Percentiles rank a stretch among this genome's conserved stretches.
Conservation (phyloP, 2,329 filamentous ascomycete genomes). For the Penicillium griseofulvum region DNA sequence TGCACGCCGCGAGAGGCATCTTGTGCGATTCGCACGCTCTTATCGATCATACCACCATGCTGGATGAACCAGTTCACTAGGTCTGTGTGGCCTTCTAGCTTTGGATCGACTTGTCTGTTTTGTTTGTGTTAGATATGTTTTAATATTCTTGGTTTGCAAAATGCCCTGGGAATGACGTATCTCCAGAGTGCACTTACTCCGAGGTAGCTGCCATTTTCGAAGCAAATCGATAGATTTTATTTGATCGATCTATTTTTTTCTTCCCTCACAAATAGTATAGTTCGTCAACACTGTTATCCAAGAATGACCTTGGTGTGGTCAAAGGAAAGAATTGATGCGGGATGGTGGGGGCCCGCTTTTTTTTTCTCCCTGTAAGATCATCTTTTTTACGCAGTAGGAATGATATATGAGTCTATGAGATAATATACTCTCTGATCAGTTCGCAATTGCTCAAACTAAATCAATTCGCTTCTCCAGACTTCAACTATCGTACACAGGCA, state of each 20-base stretch:
- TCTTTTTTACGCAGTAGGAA: background rate
- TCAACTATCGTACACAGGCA: constrained; percentile 26
- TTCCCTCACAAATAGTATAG: background rate
- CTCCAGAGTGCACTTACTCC: constrained; percentile 1
- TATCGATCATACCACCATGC: constrained; percentile 34
- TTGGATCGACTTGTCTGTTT: constrained; percentile 13
- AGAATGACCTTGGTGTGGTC: constrained; percentile 6
- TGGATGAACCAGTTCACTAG: constrained; percentile 34
- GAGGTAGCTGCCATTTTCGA: background rate
- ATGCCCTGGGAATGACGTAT: constrained; percentile 1
- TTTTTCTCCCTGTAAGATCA: constrained; percentile 9
- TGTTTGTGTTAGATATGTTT: constrained; percentile 9
- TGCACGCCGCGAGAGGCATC: constrained; percentile 37
- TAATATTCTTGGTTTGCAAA: background rate
- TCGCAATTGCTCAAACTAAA: constrained; percentile 7
- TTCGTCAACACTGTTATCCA: background rate
- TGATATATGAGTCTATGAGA: background rate
- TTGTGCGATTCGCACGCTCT: constrained; percentile 33
- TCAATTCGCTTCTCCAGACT: constrained; percentile 18
- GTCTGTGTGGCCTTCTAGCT: constrained; percentile 26
- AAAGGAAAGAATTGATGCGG: constrained; percentile 21
- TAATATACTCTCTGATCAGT: background rate
- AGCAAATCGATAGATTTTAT: background rate
- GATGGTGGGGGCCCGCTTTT: constrained; percentile 26
- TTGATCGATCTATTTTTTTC: background rate